Conservation (phyloP, 75 land plant species). For the Adiantum capillusveneris region DNA sequence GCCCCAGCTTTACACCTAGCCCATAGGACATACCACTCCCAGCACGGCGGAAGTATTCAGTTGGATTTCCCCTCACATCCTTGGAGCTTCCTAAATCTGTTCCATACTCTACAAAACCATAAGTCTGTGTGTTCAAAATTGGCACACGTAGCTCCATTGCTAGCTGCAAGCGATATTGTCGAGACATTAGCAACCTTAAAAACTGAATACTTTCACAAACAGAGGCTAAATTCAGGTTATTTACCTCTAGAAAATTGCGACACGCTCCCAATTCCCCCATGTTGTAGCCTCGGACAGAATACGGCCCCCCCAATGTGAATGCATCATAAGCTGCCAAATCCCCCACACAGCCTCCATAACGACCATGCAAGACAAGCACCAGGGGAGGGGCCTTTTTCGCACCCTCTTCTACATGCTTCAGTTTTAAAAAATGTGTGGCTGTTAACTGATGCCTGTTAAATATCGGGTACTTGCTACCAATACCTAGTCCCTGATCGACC, state of each 20-base stretch:
- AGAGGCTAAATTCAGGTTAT: no score
- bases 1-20: conserved; percentile 22
- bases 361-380: conserved; percentile 18
- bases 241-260: conserved; percentile 26
- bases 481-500: conserved; percentile 29
- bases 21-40: conserved; percentile 20
- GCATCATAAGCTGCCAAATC: conserved; percentile 16
- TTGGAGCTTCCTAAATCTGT: conserved; percentile 14
- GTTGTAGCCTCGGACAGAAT: conserved; percentile 22
- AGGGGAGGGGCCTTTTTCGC: conserved; percentile 6
- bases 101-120: conserved; percentile 21
- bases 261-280: conserved; percentile 21
- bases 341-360: conserved; percentile 28
- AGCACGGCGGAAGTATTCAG: conserved; percentile 4
- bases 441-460: conserved; percentile 30
- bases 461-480: conserved; percentile 14
- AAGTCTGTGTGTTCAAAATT: conserved; percentile 11
- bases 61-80: conserved; percentile 2
- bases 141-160: conserved; percentile 22
- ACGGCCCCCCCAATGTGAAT: conserved; percentile 25
- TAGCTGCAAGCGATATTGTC: conserved; percentile 11
- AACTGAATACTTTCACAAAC: no score
- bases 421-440: conserved; percentile 15
- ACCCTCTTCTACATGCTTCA: conserved; percentile 7
- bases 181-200: no score